Base-by-base conservation (phyloP, 106 monocot genomes). In the Narthecium ossifragum region DNA sequence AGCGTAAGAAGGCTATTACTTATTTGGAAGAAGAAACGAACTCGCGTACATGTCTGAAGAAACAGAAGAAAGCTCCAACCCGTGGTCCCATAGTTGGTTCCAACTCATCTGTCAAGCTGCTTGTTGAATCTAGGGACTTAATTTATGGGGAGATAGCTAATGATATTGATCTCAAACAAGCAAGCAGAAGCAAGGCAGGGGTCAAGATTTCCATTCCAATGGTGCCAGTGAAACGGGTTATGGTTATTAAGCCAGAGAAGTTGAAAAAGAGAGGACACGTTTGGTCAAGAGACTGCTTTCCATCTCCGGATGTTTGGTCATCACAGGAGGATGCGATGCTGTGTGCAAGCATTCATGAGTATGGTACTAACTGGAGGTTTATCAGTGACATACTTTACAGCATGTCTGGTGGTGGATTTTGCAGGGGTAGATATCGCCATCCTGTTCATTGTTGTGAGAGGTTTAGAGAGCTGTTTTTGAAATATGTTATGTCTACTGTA, bases 391-490 rank as follows among this genome's bases (percentile, higher is more conserved):
- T 51, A 38, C 78, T 96, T 63, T 66, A 78, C 62, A 43, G 65
- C 60, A 54, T 84, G 33, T 45, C 85, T 12, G 61, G 69, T 60
- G 90, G 86, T 60, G 90, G 90, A 26, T 73, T 57, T 72, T 91
- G 79, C 50, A 66, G 96, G 45, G 90, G 96, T 12, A 81, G 78
- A 49, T 98, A 69, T 63, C 90, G 79, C 15, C 96, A 98, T 63
- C 96, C 86, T 54, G 69, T 73, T n/a, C 86, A 98, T 75, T 98
- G 91, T 55, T 91, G 90, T 81, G 87, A 98, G 72, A 90, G 96
- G 59, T 98, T 87, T 30, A 63, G 96, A 17, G 96, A 98, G 59
- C 62, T 98, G n/a, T 81, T 84, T 57, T 79, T 79, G 63, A 90
- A 82, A 28, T 81, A 98, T 70, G 71, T 90, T 30, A 51, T 73